Base-by-base conservation (phyloP, 805 yeast genomes). In the Ogataea polymorpha region DNA sequence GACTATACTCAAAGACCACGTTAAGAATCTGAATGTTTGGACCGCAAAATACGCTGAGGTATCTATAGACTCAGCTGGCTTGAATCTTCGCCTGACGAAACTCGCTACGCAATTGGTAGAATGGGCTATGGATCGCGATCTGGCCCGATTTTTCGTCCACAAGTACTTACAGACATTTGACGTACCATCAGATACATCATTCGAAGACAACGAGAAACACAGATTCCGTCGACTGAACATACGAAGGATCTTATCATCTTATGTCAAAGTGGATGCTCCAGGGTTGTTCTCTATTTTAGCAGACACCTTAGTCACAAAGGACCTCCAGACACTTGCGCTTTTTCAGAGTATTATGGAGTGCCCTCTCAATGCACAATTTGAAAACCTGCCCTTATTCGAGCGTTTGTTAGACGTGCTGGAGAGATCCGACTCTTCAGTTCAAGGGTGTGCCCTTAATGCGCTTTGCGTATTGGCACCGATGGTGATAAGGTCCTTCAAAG, bases 51-150 rank as follows among this genome's bases (percentile, higher is more conserved):
- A 77, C 43, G 51, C 71, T 10, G 62, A 63, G 10, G 74, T 77
- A 0, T 79, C 83, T 0, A 62, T 79, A 3, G 81, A 80, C 50
- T 75, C 83, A 25, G 80, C 82, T 0, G 82, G 85, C 2, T 64
- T 61, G 38, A 70, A 66, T 40, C 50, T 67, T n/a, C 53, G 52
- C 6, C 62, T 74, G 14, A 42, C 41, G 4, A 27, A 31, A 9
- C 14, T 35, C 10, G 36, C 48, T 6, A 35, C 42, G 1, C 18
- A 30, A 9, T 28, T 51, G 11, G 39, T 51, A n/a, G 38, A 32
- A n/a, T 27, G 13, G 2, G 35, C 46, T 23, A 28, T 44, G 27
- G 39, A 28, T n/a, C 11, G 49, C 32, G 43, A 20, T 39, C 41
- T 34, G 44, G 57, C 49, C 29, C 39, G 12, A 24, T 27, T 23